phyloP scores from a whole-genome alignment of 306 rosid genomes.

The Corylus americana region DNA sequence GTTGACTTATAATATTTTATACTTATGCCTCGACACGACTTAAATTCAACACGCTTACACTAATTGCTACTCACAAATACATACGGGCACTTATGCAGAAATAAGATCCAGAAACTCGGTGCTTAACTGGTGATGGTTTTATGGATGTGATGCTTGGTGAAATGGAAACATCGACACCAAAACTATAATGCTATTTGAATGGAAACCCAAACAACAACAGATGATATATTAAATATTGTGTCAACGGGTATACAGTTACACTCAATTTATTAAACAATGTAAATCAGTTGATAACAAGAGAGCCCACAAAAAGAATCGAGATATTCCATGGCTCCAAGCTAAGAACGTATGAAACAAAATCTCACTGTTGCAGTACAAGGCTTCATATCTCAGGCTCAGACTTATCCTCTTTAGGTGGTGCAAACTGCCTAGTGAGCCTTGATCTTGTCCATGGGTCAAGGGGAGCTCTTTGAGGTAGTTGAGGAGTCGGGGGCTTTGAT shows the following conservation, averaged over 20 bases:
- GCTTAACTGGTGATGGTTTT: too few species aligned
- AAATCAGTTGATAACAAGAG: background rate
- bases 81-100: too few species aligned
- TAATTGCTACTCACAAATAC: too few species aligned
- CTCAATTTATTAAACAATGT: background rate
- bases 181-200: too few species aligned
- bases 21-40: too few species aligned
- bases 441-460: constrained; percentile 90
- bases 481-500: constrained; percentile 81
- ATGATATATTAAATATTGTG: too few species aligned
- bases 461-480: constrained; percentile 71
- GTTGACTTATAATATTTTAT: too few species aligned
- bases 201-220: too few species aligned
- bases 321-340: constrained; percentile 3
- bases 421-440: constrained; percentile 67
- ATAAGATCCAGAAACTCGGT: too few species aligned
- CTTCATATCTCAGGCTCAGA: constrained; percentile 51
- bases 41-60: too few species aligned
- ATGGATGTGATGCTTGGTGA: too few species aligned
- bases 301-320: background rate
- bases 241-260: background rate
- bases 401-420: constrained; percentile 74
- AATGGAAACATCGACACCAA: too few species aligned
- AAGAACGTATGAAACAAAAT: background rate
- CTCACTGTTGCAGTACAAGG: background rate